Percentiles rank a stretch among this genome's conserved stretches.
Conservation (phyloP, 2,329 filamentous ascomycete genomes). For the Talaromyces pinophilus region DNA sequence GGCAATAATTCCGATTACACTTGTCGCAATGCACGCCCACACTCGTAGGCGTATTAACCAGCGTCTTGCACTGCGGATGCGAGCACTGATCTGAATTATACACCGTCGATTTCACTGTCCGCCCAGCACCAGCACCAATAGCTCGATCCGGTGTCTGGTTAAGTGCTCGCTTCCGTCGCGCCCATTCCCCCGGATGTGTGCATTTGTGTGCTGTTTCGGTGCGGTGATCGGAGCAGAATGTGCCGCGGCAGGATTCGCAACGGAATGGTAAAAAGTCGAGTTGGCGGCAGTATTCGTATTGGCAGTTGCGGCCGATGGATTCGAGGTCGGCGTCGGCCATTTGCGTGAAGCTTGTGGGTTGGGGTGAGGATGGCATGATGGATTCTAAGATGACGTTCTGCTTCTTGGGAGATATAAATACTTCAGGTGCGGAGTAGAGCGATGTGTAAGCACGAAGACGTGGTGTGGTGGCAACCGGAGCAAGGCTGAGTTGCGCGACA, state of each 20-base stretch:
- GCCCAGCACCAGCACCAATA: not conserved
- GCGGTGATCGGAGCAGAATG: conserved; percentile 92
- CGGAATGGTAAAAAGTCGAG: conserved; percentile 95
- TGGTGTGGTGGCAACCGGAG: conserved; percentile 9
- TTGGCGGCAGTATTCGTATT: conserved; percentile 86
- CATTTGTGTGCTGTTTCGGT: conserved; percentile 79
- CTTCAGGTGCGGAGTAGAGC: not conserved
- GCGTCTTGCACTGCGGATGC: conserved; percentile 53
- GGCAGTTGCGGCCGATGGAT: conserved; percentile 86
- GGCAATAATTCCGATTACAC: conserved; percentile 54
- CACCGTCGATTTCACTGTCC: conserved; percentile 53
- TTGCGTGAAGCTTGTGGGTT: conserved; percentile 37
- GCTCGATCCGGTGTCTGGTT: conserved; percentile 31
- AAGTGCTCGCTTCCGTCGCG: conserved; percentile 46
- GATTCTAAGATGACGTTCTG: conserved; percentile 20
- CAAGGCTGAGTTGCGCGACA: conserved; percentile 7
- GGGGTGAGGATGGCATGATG: conserved; percentile 19
- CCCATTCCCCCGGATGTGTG: conserved; percentile 62
- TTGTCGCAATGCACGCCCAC: conserved; percentile 53
- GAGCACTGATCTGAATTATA: conserved; percentile 57
- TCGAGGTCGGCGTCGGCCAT: conserved; percentile 69
- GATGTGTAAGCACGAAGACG: conserved; percentile 4
- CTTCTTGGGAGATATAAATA: not conserved
- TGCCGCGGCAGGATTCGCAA: conserved; percentile 82
- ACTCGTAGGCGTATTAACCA: conserved; percentile 54